A percentile compares a stretch with the other conserved stretches of the same genome.
These are phyloP conservation scores for Borovskyia barvae DNA, from an alignment of 208 protist species.

Conservation along the genomic window DNA sequence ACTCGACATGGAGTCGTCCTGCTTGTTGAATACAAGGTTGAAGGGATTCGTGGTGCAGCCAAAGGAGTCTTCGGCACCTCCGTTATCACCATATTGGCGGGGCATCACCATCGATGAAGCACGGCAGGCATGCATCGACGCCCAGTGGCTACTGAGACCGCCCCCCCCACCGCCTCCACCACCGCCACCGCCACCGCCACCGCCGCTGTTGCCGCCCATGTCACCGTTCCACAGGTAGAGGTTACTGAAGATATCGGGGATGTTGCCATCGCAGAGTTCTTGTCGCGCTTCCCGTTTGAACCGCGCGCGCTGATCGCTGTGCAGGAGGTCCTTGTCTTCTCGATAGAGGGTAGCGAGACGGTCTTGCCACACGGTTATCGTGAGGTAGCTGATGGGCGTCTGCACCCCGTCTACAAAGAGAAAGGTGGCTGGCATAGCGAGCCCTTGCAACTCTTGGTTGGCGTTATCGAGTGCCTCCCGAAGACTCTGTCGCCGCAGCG, in stretches of 20 bases:
- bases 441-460: slow-evolving; percentile 11
- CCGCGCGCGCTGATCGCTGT: slow-evolving; percentile 23
- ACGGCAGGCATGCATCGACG: slow-evolving; percentile 21
- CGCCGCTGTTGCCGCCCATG: slow-evolving; percentile 11
- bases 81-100: not conserved
- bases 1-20: not conserved
- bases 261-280: slow-evolving; percentile 28
- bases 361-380: slow-evolving; percentile 56
- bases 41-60: not conserved
- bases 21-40: slow-evolving; percentile 4
- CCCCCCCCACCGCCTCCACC: not conserved
- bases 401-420: slow-evolving; percentile 44
- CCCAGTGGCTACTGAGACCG: not conserved
- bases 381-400: slow-evolving; percentile 32
- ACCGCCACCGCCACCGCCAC: too few species aligned
- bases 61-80: not conserved
- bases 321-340: slow-evolving; percentile 34
- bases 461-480: slow-evolving; percentile 5
- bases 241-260: slow-evolving; percentile 23
- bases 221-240: slow-evolving; percentile 16
- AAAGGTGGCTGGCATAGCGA: slow-evolving; percentile 10
- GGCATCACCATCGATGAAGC: not conserved
- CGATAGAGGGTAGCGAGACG: slow-evolving; percentile 28
- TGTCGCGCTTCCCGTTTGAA: slow-evolving; percentile 35
- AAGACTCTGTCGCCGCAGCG: not conserved